Conservation (phyloP, 192 early-diverging fungal species). For the Coemansia sp. region DNA sequence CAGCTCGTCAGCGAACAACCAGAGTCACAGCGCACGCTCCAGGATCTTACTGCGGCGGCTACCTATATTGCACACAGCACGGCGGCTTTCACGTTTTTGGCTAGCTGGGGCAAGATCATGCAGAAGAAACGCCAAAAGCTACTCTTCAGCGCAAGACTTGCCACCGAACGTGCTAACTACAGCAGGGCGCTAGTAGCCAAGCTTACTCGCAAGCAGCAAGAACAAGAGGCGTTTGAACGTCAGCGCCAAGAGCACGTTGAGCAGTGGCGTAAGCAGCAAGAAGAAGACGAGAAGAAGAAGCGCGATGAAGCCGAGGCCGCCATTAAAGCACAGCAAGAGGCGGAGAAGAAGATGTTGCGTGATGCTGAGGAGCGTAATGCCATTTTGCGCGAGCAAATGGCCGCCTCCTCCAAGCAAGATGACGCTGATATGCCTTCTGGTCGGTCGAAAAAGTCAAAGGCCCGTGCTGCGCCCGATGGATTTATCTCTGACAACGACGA, state of each 20-base stretch:
- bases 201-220: conserved; percentile 59
- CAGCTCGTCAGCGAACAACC: conserved; percentile 76
- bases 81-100: conserved; percentile 30
- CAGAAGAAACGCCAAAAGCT: conserved; percentile 56
- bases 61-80: conserved; percentile 60
- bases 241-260: conserved; percentile 57
- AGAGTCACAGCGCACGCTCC: conserved; percentile 62
- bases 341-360: conserved; percentile 28
- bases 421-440: background rate
- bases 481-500: conserved; percentile 22
- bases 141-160: conserved; percentile 65
- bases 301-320: conserved; percentile 38
- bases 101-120: conserved; percentile 36
- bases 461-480: background rate
- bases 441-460: background rate
- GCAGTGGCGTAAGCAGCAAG: conserved; percentile 60
- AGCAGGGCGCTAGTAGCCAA: conserved; percentile 64
- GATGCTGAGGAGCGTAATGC: conserved; percentile 56
- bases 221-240: conserved; percentile 65
- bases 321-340: conserved; percentile 13
- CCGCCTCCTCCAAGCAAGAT: conserved; percentile 22
- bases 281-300: conserved; percentile 50
- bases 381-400: conserved; percentile 55
- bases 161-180: conserved; percentile 63
- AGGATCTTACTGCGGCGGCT: conserved; percentile 61